Percentiles rank a stretch among this genome's conserved stretches.
These are phyloP conservation scores for Microbotryum saponariae DNA, from an alignment of 1,284 basidiomycete species.

Conservation along the genomic window DNA sequence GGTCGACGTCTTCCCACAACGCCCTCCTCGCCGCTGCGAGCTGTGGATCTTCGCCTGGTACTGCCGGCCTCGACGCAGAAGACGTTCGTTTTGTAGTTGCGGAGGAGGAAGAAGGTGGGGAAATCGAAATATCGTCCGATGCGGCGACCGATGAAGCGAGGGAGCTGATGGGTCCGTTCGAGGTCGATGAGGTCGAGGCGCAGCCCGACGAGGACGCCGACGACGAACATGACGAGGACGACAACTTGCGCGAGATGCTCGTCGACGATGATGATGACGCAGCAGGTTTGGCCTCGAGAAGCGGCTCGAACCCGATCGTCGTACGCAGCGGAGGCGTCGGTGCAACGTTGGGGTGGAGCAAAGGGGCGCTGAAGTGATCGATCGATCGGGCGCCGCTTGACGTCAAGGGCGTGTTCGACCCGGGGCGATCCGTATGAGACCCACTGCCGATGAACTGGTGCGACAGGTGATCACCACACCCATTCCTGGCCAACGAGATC, in stretches of 20 bases:
- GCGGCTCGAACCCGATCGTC: neutral
- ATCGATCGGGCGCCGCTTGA: no score
- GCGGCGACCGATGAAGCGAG: neutral
- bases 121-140: neutral
- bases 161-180: neutral
- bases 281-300: neutral
- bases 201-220: neutral
- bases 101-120: constrained; percentile 1
- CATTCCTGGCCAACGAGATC: no score
- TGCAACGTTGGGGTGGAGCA: no score
- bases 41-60: constrained; percentile 24
- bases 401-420: no score
- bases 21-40: constrained; percentile 25
- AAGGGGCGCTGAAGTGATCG: no score
- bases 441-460: no score
- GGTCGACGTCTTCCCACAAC: constrained; percentile 21
- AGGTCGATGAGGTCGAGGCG: neutral
- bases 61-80: constrained; percentile 12
- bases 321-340: neutral
- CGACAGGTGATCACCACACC: no score
- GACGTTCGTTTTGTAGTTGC: constrained; percentile 5
- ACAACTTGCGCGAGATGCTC: constrained; percentile 11
- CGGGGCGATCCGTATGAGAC: no score
- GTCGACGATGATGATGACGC: neutral
- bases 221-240: neutral